Base-by-base conservation (phyloP, 208 protist species). In the Acanthamoeba divionensis region DNA sequence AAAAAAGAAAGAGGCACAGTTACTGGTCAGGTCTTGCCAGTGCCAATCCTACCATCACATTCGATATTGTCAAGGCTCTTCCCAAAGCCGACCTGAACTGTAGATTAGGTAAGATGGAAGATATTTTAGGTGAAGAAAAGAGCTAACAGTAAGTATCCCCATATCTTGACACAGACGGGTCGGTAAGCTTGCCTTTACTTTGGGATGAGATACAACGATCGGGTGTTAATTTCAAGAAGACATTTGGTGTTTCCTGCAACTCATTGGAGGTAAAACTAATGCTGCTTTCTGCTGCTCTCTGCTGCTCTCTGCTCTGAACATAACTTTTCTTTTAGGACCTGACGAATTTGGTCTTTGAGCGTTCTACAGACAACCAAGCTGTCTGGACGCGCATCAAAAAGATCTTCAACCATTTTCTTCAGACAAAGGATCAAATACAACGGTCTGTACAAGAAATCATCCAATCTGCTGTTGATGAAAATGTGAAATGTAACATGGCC, bases 41-140 rank as follows among this genome's bases (percentile, higher is more conserved):
- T 0, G 10, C 33, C 3, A 90, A 90, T 45, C 92, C 92, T 9
- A 0, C 24, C 13, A 90, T 94, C 44, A 94, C 92, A 21, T n/a
- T 83, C 0, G 93, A 94, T 5, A 48, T 95, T 2, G 48, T 94
- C 0, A 33, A 66, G 2, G 31, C n/a, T 10, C 48, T 94, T 10
- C 92, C 92, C 29, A 94, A 94, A 44, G 45, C 82, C 31, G 93
- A 94, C 87, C 7, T 94, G 1, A 57, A 94, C 71, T 85, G 45
- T 29, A 31, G 92, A 18, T 77, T 94, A 10, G 71, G 71, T 82
- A 10, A 8, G 67, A 21, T 24, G n/a, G n/a, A 21, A 18, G 18
- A 33, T 45, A 15, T 44, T 44, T 9, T 45, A 9, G 12, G n/a
- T 67, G 7, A 67, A 29, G 9, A 31, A 18, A 18, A 18, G 8